Evolutionary conservation across 169 alveolate genomes (phyloP).

Genomic region (Eimeria necatrix): DNA sequence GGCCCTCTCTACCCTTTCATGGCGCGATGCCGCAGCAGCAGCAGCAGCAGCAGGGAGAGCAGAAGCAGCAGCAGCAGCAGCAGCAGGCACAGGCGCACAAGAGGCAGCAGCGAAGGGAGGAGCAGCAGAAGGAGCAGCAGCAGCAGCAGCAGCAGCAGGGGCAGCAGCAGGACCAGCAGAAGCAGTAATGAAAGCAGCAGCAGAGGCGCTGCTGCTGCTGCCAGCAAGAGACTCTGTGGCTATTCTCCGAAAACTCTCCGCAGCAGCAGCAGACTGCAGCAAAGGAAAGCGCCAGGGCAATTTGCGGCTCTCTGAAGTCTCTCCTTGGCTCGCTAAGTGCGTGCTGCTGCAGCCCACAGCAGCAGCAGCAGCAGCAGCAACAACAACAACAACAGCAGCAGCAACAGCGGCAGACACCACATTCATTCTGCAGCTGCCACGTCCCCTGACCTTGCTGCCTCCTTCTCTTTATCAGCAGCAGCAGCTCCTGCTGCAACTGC

Average conservation of each 20-base stretch:
- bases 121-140: no score
- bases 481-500: not conserved
- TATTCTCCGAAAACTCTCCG: not conserved
- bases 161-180: no score
- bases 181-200: not conserved
- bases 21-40: no score
- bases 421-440: not conserved
- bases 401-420: not conserved
- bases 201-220: conserved; percentile 9
- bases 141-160: no score
- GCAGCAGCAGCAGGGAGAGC: no score
- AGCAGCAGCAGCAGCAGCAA: not conserved
- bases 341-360: conserved; percentile 10
- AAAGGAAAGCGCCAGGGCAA: not conserved
- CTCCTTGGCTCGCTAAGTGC: not conserved
- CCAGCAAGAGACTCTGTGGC: not conserved
- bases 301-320: not conserved
- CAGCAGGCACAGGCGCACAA: no score
- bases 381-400: not conserved
- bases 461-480: no score
- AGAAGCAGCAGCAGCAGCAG: no score
- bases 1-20: no score
- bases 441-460: not conserved
- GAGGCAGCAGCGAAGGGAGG: no score
- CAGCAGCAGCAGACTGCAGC: not conserved